phyloP scores from a whole-genome alignment of 2,329 filamentous ascomycete genomes.

The Colletotrichum siamense region DNA sequence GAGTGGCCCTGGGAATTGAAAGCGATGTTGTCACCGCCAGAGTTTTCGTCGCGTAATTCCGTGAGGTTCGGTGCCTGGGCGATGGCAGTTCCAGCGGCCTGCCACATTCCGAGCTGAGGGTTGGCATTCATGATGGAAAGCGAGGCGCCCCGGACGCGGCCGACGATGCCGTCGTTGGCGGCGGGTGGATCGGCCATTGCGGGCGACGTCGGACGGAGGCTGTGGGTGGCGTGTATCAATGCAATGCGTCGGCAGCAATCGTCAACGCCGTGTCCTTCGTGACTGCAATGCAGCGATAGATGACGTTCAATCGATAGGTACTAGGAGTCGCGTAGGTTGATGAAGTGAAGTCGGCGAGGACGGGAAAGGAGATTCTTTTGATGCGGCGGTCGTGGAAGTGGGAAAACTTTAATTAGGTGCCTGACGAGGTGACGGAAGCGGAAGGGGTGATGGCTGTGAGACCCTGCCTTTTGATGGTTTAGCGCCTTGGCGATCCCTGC shows the following conservation, averaged over 20 bases:
- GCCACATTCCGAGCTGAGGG: slow-evolving; percentile 34
- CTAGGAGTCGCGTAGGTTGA: background rate
- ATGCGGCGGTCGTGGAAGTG: background rate
- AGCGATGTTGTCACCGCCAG: slow-evolving; percentile 30
- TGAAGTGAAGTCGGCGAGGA: background rate
- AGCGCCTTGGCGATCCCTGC: background rate
- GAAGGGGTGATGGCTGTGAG: background rate
- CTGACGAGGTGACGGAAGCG: background rate
- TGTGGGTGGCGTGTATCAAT: background rate
- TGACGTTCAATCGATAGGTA: background rate
- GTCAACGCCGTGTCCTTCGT: background rate
- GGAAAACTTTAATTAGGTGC: background rate
- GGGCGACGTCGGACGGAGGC: too few species aligned
- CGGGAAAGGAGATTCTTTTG: background rate
- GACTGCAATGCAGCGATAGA: background rate
- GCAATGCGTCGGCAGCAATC: background rate
- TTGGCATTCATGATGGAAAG: slow-evolving; percentile 30
- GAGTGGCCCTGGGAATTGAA: slow-evolving; percentile 34
- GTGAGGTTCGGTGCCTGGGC: slow-evolving; percentile 33
- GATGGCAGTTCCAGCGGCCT: slow-evolving; percentile 34
- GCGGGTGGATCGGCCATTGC: slow-evolving; percentile 11
- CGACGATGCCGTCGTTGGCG: slow-evolving; percentile 22
- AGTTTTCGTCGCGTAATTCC: slow-evolving; percentile 30
- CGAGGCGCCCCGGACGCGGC: slow-evolving; percentile 30
- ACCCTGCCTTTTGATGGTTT: background rate